Evolutionary conservation across 2,329 filamentous ascomycete species (phyloP), one percentile per base, ranked within the genome.

Genomic region (Trichoderma sp.): DNA sequence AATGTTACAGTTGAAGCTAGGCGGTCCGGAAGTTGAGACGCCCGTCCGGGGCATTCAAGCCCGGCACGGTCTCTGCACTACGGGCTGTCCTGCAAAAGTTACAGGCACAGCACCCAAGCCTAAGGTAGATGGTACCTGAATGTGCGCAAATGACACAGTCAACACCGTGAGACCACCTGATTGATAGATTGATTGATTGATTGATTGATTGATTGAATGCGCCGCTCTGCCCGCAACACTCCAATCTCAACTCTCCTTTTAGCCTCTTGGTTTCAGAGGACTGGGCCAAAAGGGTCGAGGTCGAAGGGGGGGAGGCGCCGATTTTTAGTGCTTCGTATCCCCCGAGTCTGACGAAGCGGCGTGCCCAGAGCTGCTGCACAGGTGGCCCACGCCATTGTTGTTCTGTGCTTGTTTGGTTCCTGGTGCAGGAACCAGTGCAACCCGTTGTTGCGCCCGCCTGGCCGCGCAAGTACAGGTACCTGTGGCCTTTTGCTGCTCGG

Each of bases 361-460:
- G 58, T 61, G 57, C 64, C 57, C 57, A 30, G 39, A 53, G 39
- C 47, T 66, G 47, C 67, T 62, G 58, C 57, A 62, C 15, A 21
- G 32, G 64, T 24, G 36, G 62, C 62, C 62, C 62, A 69, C 65
- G 36, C 65, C 36, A 63, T 62, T 47, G 43, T 56, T 56, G 47
- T 21, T 53, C 47, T 53, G 47, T 53, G 47, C 39, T 65, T 64
- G 63, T 67, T 71, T 61, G 36, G 58, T 62, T 57, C 65, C 64
- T 68, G 71, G 57, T 63, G 39, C 70, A 72, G 70, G 70, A 72
- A 72, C 70, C 70, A 69, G 64, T 63, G 71, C 64, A 68, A 68
- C 71, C 51, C 47, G 18, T 39, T 15, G 65, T 63, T 70, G 67
- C 67, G 60, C 67, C 67, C 68, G 61, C 32, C 66, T 28, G 30